Percentiles rank a stretch among this genome's conserved stretches.
phyloP scores from a whole-genome alignment of 2,329 filamentous ascomycete species.

The Arthrobotrys iridis region DNA sequence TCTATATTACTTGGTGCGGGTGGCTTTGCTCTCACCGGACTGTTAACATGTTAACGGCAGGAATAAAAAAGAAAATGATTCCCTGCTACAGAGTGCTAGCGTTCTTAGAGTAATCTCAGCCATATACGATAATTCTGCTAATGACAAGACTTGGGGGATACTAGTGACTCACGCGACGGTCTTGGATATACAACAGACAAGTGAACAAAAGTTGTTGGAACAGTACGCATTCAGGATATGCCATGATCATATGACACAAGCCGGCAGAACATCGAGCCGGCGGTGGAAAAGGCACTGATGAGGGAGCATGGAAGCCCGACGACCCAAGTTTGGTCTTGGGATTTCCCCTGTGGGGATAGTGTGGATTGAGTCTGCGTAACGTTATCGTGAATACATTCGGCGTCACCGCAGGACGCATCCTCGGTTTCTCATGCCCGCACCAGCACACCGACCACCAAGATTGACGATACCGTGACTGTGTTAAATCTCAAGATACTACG shows the following conservation, averaged over 20 bases:
- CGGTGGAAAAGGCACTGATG: neutral
- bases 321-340: neutral
- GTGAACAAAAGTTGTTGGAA: neutral
- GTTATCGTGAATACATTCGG: neutral
- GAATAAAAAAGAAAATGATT: too few species aligned
- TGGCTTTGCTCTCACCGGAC: too few species aligned
- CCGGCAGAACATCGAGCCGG: slow-evolving; percentile 13
- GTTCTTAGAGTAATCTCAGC: too few species aligned
- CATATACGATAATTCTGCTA: too few species aligned
- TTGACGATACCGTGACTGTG: neutral
- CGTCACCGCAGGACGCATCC: too few species aligned
- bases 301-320: neutral
- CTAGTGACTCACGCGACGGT: neutral
- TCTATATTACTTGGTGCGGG: too few species aligned
- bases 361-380: neutral
- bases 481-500: too few species aligned
- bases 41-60: too few species aligned
- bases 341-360: neutral
- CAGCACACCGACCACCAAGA: neutral
- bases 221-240: slow-evolving; percentile 1
- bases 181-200: neutral
- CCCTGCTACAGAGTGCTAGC: too few species aligned
- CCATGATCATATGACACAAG: neutral
- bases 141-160: too few species aligned
- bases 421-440: neutral